phyloP scores from a whole-genome alignment of 1,139 yeast genomes.

The Kodamaea suecica region DNA sequence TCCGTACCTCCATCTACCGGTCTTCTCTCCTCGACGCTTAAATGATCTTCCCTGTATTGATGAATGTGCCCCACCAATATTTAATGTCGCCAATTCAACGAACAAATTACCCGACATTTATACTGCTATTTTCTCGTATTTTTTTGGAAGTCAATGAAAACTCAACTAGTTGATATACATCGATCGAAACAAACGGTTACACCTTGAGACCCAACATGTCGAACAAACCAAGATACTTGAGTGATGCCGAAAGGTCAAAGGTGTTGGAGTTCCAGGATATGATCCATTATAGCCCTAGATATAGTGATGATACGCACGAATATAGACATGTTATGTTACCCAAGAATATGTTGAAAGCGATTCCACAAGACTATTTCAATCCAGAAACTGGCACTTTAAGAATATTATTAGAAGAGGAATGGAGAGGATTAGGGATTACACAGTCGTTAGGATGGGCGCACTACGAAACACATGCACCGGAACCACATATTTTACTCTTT shows the following conservation, averaged over 20 bases:
- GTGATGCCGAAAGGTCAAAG: slow-evolving; percentile 81
- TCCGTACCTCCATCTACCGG: too few relatives aligned
- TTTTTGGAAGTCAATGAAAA: too few relatives aligned
- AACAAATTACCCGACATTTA: too few relatives aligned
- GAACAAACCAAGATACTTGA: slow-evolving; percentile 62
- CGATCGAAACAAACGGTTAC: too few relatives aligned
- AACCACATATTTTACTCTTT: slow-evolving; percentile 92
- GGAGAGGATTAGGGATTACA: slow-evolving; percentile 98
- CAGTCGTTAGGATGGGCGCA: slow-evolving; percentile 98
- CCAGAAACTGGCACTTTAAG: slow-evolving; percentile 93
- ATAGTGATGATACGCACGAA: slow-evolving; percentile 87
- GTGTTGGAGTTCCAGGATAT: slow-evolving; percentile 89
- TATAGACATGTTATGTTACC: slow-evolving; percentile 94
- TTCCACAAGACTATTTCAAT: slow-evolving; percentile 95
- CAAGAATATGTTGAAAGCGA: slow-evolving; percentile 88
- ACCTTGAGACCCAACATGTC: slow-evolving; percentile 15
- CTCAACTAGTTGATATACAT: too few relatives aligned
- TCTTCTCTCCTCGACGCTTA: too few relatives aligned
- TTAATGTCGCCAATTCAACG: too few relatives aligned
- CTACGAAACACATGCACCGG: slow-evolving; percentile 97
- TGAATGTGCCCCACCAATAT: too few relatives aligned
- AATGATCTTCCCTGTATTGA: too few relatives aligned
- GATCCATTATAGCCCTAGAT: slow-evolving; percentile 90
- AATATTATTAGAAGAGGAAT: slow-evolving; percentile 89
- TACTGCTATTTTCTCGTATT: too few relatives aligned